phyloP scores from a whole-genome alignment of 805 yeast species.

The Hanseniaspora lachancei region DNA sequence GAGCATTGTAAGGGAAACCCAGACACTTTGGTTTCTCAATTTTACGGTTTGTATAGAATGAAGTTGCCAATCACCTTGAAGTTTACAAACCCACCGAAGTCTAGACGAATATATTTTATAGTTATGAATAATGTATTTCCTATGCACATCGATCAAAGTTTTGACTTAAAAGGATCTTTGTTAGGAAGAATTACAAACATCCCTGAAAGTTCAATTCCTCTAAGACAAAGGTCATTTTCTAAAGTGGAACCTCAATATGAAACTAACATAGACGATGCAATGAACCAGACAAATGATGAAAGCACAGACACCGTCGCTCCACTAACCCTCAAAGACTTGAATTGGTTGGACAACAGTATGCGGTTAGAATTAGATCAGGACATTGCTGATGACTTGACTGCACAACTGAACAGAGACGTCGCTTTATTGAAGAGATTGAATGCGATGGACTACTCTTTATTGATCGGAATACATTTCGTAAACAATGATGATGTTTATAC shows the following conservation, averaged over 20 bases:
- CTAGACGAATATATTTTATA: conserved; percentile 74
- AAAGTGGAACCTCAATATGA: conserved; percentile 13
- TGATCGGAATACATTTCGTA: conserved; percentile 72
- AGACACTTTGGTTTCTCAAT: conserved; percentile 81
- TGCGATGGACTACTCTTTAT: conserved; percentile 89
- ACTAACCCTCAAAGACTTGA: conserved; percentile 55
- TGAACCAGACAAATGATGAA: conserved; percentile 18
- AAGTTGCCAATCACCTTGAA: conserved; percentile 58
- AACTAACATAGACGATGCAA: conserved; percentile 15
- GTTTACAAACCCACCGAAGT: conserved; percentile 25
- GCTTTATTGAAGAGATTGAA: conserved; percentile 55
- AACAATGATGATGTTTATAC: conserved; percentile 26
- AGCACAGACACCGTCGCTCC: conserved; percentile 31
- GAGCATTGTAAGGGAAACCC: conserved; percentile 72
- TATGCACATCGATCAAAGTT: conserved; percentile 70
- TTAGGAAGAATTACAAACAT: conserved; percentile 56
- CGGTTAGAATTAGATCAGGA: conserved; percentile 63
- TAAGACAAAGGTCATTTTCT: conserved; percentile 15
- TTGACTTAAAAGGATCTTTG: conserved; percentile 87
- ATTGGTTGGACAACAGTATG: conserved; percentile 63
- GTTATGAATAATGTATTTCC: conserved; percentile 97
- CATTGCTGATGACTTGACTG: conserved; percentile 44
- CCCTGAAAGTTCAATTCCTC: conserved; percentile 10
- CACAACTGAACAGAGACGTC: conserved; percentile 68
- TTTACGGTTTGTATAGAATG: conserved; percentile 87